Evolutionary conservation across 768 basidiomycete species (phyloP).

Genomic region (Calocybe indica): DNA sequence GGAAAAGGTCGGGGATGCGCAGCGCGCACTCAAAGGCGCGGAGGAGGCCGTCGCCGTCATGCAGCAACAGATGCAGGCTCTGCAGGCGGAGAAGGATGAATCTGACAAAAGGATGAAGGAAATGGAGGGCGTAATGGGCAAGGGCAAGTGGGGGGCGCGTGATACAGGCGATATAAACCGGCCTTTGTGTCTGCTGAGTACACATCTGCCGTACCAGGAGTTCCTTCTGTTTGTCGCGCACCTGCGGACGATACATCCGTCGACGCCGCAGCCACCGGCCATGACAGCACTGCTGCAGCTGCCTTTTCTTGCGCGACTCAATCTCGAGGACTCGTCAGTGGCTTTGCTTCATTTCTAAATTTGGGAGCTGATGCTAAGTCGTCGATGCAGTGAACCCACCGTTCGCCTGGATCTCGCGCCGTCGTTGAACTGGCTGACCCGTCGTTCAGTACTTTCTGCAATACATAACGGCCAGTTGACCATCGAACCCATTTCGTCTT

Average conservation of each 20-base stretch:
- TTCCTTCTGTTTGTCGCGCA: conserved; percentile 75
- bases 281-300: conserved; percentile 72
- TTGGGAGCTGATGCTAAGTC: conserved; percentile 7
- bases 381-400: conserved; percentile 70
- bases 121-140: conserved; percentile 49
- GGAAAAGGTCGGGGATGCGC: conserved; percentile 70
- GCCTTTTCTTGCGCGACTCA: conserved; percentile 72
- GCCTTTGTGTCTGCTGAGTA: conserved; percentile 48
- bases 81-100: conserved; percentile 62
- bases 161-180: conserved; percentile 26
- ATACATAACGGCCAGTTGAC: conserved; percentile 84
- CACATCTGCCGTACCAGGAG: conserved; percentile 76
- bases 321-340: conserved; percentile 82
- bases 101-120: conserved; percentile 48
- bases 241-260: conserved; percentile 61
- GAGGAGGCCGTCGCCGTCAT: conserved; percentile 82
- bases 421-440: conserved; percentile 89
- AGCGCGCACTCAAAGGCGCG: conserved; percentile 71
- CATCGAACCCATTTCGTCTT: conserved; percentile 78
- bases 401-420: conserved; percentile 91
- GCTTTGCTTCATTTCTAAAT: conserved; percentile 5
- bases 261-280: conserved; percentile 54
- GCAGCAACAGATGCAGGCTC: conserved; percentile 77
- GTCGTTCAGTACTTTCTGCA: conserved; percentile 76
- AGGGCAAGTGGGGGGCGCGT: conserved; percentile 50